Base-by-base conservation (phyloP, 225 moss, liverwort and hornwort species). In the Lunularia cruciata region DNA sequence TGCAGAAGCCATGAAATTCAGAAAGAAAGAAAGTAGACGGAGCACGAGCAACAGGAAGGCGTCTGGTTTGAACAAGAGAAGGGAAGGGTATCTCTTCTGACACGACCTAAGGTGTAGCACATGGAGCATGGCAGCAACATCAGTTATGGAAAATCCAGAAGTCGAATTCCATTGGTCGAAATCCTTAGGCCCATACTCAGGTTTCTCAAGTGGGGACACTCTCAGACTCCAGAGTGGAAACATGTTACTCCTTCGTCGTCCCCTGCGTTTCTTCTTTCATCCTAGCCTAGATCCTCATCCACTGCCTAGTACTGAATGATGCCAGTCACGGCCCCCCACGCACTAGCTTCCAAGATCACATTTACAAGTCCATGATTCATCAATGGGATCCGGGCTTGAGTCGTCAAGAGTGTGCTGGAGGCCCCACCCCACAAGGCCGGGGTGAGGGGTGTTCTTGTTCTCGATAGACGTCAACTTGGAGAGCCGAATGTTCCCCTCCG, bases 201-300 rank as follows among this genome's bases (percentile, higher is more conserved):
- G 54, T 12, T 7, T 54, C 15, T 26, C 54, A 54, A 54, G 54
- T 54, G 54, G 54, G 54, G n/a, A 28, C 10, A 10, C 54, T 54
- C 26, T 1, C 52, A 52, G 52, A 4, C 10, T 25, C 22, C 54
- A 52, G 15, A 25, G 16, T 1, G 15, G 26, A 28, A 28, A 27
- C 54, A 54, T 13, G 54, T 54, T 54, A 54, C 54, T 31, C 33
- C 56, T 18, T 33, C 31, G 32, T 57, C 31, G 56, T 31, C 33
- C 6, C 9, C 16, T 15, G 43, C 16, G 43, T 11, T 43, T 11
- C 32, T 32, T 57, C 56, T 31, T 2, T 31, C 43, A 43, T 43
- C 43, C 58, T 7, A 60, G 60, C 60, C 14, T 37, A 60, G 60
- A 60, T 60, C 60, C 59, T 35, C 20, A 60, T 60, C 38, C 39